phyloP scores from a whole-genome alignment of 2,329 filamentous ascomycete species.

The Paecilomyces sp. region DNA sequence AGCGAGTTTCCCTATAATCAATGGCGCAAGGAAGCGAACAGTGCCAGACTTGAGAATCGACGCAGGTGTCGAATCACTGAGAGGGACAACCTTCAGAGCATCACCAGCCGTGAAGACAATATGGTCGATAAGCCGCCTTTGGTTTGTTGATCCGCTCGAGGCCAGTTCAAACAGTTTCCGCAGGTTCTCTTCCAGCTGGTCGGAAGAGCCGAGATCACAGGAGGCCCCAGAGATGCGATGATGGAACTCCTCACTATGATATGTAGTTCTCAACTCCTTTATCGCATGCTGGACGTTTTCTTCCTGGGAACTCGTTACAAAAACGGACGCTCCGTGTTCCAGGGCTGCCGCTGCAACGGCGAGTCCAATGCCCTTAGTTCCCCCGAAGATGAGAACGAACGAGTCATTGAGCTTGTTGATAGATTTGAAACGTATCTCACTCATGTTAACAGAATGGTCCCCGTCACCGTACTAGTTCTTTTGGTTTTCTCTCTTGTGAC shows the following conservation, averaged over 20 bases:
- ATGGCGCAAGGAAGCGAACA: slow-evolving; percentile 27
- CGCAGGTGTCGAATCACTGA: slow-evolving; percentile 20
- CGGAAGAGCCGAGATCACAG: slow-evolving; percentile 38
- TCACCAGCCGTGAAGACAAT: slow-evolving; percentile 47
- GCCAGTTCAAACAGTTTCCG: slow-evolving; percentile 34
- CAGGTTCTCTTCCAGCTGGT: slow-evolving; percentile 39
- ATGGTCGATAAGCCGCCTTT: slow-evolving; percentile 37
- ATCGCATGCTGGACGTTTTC: slow-evolving; percentile 35
- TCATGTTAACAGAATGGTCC: background rate
- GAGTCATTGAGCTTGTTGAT: slow-evolving; percentile 38
- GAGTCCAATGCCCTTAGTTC: slow-evolving; percentile 47
- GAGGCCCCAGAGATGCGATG: slow-evolving; percentile 33
- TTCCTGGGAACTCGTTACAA: slow-evolving; percentile 40
- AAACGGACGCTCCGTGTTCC: slow-evolving; percentile 42
- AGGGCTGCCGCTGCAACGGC: slow-evolving; percentile 44
- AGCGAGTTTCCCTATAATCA: slow-evolving; percentile 36
- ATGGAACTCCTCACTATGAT: slow-evolving; percentile 26
- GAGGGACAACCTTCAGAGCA: slow-evolving; percentile 5
- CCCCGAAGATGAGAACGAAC: slow-evolving; percentile 46
- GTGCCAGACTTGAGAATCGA: slow-evolving; percentile 13
- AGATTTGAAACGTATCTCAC: slow-evolving; percentile 9
- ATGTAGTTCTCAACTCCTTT: slow-evolving; percentile 31
- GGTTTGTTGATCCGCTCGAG: slow-evolving; percentile 12
- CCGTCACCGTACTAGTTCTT: background rate
- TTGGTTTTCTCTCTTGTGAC: background rate